Base-by-base conservation (phyloP, 768 basidiomycete species). In the Trichaptum fuscoviolaceum region DNA sequence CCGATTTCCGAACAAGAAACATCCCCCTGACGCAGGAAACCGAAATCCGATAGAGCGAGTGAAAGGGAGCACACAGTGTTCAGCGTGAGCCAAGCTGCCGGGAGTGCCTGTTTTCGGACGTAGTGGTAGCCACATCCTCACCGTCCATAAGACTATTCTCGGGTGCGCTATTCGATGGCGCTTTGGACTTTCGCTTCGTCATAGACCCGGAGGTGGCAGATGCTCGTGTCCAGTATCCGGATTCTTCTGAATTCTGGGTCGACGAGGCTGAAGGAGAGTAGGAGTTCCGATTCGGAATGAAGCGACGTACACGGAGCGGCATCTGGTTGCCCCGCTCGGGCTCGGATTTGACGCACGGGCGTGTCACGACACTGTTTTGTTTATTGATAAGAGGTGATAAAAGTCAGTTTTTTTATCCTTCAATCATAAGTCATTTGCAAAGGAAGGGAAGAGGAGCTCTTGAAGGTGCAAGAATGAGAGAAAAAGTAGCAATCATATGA, bases 241-340 rank as follows among this genome's bases (percentile, higher is more conserved):
- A 30, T 8, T 30, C 4, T 30, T 30, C 30, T 30, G 30, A 30
- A 30, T 2, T 30, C 30, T 30, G 30, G 30, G 30, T 3, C 8
- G 30, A 2, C 30, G 30, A 30, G 20, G 10, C 42, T 20, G 20
- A 12, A 52, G 42, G 42, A 20, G 42, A 12, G 3, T 20, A 15
- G 12, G 42, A 20, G 3, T 52, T 52, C 15, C 12, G 42, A 12
- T 52, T 52, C 15, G 15, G 15, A 52, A 20, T 12, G 42, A 75
- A 69, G 23, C 75, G 77, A 35, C 79, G 79, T 69, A 85, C 76
- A 68, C 80, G 78, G 69, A 88, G 76, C 63, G 87, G 87, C 84
- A 87, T 85, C 75, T 84, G 86, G 75, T 85, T 86, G 63, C 86
- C 85, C 64, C 81, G 72, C 63, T 78, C 74, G n/a, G 82, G 79